Conservation (phyloP, 257 asterid genomes). For the Solanum piurae region DNA sequence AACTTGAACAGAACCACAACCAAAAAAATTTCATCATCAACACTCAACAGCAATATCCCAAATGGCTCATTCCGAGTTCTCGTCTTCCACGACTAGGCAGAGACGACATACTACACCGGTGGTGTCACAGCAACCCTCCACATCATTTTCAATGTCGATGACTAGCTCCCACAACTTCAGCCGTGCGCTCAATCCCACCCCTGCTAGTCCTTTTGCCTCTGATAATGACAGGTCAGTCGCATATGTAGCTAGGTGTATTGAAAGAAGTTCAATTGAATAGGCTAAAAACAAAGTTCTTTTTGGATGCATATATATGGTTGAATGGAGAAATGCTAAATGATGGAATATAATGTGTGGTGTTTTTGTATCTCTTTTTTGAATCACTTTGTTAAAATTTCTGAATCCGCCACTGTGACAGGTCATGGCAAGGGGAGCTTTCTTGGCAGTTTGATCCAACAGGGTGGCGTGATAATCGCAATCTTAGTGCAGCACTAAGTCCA, state of each 20-base stretch:
- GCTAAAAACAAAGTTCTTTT: background rate
- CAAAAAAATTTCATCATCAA: background rate
- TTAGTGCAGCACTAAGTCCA: conserved; percentile 61
- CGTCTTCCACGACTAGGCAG: conserved; percentile 4
- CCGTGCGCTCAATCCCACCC: conserved; percentile 24
- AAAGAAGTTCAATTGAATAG: background rate
- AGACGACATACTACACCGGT: conserved; percentile 39
- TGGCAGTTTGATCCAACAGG: conserved; percentile 65
- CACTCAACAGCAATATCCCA: background rate
- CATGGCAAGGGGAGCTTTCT: conserved; percentile 64
- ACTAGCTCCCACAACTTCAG: conserved; percentile 25
- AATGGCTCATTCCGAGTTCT: background rate
- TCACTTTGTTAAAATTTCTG: background rate
- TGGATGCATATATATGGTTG: background rate
- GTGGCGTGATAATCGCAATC: conserved; percentile 39
- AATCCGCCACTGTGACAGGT: conserved; percentile 15
- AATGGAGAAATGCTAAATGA: background rate
- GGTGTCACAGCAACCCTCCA: conserved; percentile 18
- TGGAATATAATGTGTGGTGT: background rate
- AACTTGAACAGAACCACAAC: background rate
- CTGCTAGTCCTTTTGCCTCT: conserved; percentile 52
- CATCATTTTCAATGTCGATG: conserved; percentile 40
- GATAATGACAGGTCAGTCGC: conserved; percentile 36
- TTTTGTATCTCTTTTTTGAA: background rate
- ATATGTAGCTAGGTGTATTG: background rate